A percentile compares a stretch with the other conserved stretches of the same genome.
Evolutionary conservation across 1,284 basidiomycete species (phyloP).

Genomic region (Fomes fomentarius): DNA sequence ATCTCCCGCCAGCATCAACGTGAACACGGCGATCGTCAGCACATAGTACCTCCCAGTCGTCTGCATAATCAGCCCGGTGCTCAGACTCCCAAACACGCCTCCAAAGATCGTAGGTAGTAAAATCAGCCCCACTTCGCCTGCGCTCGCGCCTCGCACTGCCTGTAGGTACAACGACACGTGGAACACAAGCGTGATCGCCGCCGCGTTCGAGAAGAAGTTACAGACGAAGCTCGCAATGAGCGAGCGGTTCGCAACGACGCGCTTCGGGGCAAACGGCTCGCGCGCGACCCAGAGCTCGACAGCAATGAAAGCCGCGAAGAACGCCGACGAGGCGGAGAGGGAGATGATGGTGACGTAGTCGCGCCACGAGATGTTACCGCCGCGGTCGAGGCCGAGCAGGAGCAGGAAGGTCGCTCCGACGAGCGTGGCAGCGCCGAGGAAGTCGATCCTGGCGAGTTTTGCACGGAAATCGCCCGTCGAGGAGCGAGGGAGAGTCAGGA

Average conservation of each 20-base stretch:
- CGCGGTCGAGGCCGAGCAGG: slow-evolving; percentile 58
- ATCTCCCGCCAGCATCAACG: slow-evolving; percentile 44
- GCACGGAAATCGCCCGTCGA: slow-evolving; percentile 40
- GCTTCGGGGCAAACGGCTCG: slow-evolving; percentile 61
- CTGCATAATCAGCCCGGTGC: slow-evolving; percentile 58
- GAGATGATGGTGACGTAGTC: slow-evolving; percentile 38
- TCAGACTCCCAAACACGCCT: slow-evolving; percentile 51
- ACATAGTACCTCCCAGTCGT: slow-evolving; percentile 58
- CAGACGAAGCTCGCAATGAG: slow-evolving; percentile 59
- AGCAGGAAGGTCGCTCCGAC: slow-evolving; percentile 55
- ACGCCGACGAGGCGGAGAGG: slow-evolving; percentile 25
- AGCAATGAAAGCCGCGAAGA: slow-evolving; percentile 31
- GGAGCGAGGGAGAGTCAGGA: slow-evolving; percentile 50
- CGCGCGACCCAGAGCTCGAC: slow-evolving; percentile 48
- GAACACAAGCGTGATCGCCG: slow-evolving; percentile 51
- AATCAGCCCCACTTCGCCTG: slow-evolving; percentile 52
- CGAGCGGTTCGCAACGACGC: slow-evolving; percentile 51
- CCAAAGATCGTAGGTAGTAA: slow-evolving; percentile 51
- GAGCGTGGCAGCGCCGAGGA: slow-evolving; percentile 54
- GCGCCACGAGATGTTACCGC: slow-evolving; percentile 59
- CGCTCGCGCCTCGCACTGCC: slow-evolving; percentile 49
- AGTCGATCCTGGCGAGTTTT: slow-evolving; percentile 62
- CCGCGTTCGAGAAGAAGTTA: slow-evolving; percentile 58
- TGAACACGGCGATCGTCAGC: slow-evolving; percentile 49
- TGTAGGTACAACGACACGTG: slow-evolving; percentile 60